Evolutionary conservation across 371 early-diverging fungal genomes (phyloP).

Genomic region (Mycotypha africana): DNA sequence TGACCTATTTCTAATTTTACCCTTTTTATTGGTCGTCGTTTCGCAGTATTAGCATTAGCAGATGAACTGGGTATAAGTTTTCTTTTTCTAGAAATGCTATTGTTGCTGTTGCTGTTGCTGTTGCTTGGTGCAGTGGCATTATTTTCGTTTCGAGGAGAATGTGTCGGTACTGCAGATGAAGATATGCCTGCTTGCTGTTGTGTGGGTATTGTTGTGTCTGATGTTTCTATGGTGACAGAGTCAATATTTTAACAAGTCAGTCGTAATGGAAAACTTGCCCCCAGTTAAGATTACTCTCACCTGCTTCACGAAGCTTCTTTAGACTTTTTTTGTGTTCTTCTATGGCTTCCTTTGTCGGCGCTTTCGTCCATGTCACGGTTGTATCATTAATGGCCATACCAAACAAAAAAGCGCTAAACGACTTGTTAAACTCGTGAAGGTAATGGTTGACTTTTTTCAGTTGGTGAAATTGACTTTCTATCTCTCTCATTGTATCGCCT

Average conservation of each 20-base stretch:
- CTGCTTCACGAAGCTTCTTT: neutral
- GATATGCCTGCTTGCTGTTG: neutral
- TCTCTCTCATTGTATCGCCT: neutral
- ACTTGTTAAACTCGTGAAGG: constrained; percentile 22
- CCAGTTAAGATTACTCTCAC: no score
- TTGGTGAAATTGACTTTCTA: constrained; percentile 16
- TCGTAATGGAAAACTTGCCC: neutral
- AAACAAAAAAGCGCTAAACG: constrained; percentile 30
- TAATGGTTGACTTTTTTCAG: constrained; percentile 18
- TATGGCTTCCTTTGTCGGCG: constrained; percentile 10
- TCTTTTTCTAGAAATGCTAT: neutral
- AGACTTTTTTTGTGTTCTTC: constrained; percentile 13
- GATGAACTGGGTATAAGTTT: no score
- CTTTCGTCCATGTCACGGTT: constrained; percentile 22
- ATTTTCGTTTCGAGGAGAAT: neutral
- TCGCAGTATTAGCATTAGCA: no score
- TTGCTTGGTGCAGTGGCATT: neutral
- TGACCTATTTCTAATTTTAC: no score
- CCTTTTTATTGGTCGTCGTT: no score
- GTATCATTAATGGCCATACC: constrained; percentile 22
- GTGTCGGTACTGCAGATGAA: no score
- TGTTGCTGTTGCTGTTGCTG: neutral
- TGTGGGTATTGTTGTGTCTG: neutral
- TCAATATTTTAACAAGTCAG: no score
- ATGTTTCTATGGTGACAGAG: neutral